phyloP scores from a whole-genome alignment of 2,329 filamentous ascomycete genomes.

The Ceratocystis eucalypticola region DNA sequence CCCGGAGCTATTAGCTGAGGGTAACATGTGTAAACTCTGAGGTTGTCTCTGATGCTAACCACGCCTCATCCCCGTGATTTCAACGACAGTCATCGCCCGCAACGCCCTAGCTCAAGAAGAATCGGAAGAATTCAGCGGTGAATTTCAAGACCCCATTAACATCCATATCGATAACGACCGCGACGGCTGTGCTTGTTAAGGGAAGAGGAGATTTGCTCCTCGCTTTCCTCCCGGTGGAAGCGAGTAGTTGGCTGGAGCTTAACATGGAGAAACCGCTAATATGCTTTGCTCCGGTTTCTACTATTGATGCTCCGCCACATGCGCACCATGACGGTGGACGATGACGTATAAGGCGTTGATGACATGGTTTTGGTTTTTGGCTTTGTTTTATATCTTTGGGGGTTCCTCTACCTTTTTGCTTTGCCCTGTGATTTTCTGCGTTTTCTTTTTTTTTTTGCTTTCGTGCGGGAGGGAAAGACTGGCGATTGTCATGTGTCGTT shows the following conservation, averaged over 20 bases:
- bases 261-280: no score
- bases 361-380: constrained; percentile 11
- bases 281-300: no score
- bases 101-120: constrained; percentile 95
- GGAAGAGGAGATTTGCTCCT: not conserved
- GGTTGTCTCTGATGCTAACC: not conserved
- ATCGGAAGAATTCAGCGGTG: constrained; percentile 91
- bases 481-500: not conserved
- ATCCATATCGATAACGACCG: constrained; percentile 92
- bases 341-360: constrained; percentile 8
- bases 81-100: constrained; percentile 67
- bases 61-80: not conserved
- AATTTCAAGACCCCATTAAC: constrained; percentile 96
- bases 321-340: not conserved
- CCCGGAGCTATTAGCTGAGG: no score
- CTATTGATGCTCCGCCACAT: not conserved
- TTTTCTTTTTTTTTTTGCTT: not conserved
- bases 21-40: no score
- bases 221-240: not conserved
- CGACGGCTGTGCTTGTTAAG: constrained; percentile 83
- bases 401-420: not conserved
- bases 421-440: not conserved
- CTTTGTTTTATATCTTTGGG: constrained; percentile 6
- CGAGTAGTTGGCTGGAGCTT: no score
- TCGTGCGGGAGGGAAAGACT: not conserved